Evolutionary conservation across 2,329 filamentous ascomycete species (phyloP), one percentile per base, ranked within the genome.

Genomic region (Trichoderma guizhouense): DNA sequence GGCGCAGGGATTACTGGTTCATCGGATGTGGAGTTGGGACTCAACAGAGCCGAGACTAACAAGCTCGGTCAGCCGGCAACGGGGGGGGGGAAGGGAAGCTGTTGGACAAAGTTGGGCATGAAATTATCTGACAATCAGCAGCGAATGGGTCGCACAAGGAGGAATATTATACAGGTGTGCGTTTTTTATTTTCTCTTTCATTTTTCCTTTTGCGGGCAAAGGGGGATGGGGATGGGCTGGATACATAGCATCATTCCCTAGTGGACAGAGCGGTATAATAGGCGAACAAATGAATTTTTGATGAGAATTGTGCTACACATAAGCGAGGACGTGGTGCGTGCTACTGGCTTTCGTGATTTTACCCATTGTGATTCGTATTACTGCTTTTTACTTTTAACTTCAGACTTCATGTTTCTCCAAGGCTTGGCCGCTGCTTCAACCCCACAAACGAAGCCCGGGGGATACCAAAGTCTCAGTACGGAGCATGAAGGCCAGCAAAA

Each of bases 1-100:
- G 69, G 69, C 69, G 69, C 51, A 65, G 69, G 69, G 51, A 47
- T 58, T 39, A 43, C 24, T 58, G 69, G 58, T 47, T 51, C 60
- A 58, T 60, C 24, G 61, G 30, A 47, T 60, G 69, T 65, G 69
- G 69, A 71, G 69, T 71, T 71, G 69, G 69, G 61, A 65, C 58
- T 70, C 66, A 47, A 64, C 47, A 43, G 58, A 63, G 60, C 39
- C 57, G 43, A 67, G 51, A 69, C 57, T 69, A 68, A 60, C 15
- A 36, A 68, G 65, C 39, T 69, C 66, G 66, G 66, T 69, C 66
- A 69, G 66, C 55, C 39, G 55, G 57, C 55, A 61, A 69, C n/a
- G 26, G 66, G 55, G 36, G 63, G 55, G 36, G 63, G 63, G 14
- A 26, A 1, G 15, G 36, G 2, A 57, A 15, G n/a, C 21, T 39